A percentile compares a stretch with the other conserved stretches of the same genome.
Conservation (phyloP, 179 eudicot genomes). For the Dionaea muscipula region DNA sequence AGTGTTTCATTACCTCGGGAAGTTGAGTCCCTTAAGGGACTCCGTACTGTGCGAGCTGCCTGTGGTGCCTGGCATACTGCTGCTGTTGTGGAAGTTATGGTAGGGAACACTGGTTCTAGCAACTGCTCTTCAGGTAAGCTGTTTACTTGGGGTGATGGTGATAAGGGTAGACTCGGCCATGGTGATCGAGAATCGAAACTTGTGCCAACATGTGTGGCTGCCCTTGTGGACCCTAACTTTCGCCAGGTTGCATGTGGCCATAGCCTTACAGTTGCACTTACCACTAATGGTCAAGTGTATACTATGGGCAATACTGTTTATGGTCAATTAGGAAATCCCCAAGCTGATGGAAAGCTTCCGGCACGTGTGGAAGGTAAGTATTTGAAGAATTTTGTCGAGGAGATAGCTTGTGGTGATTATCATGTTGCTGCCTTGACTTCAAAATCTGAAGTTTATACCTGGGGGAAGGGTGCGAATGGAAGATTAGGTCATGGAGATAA, state of each 20-base stretch:
- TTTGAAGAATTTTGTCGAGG: constrained; percentile 62
- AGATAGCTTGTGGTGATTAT: constrained; percentile 89
- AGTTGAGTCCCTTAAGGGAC: constrained; percentile 87
- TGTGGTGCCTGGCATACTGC: constrained; percentile 99
- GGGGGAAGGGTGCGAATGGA: constrained; percentile 98
- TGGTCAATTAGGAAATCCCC: constrained; percentile 86
- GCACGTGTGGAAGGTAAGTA: constrained; percentile 72
- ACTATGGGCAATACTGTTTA: constrained; percentile 91
- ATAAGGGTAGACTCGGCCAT: constrained; percentile 88
- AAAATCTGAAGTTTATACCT: constrained; percentile 89
- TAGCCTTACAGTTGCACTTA: constrained; percentile 81
- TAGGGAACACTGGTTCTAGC: constrained; percentile 83
- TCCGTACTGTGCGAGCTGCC: constrained; percentile 80
- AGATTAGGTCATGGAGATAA: constrained; percentile 87
- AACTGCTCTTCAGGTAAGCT: constrained; percentile 92
- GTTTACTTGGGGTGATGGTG: constrained; percentile 99
- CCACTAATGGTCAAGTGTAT: constrained; percentile 84
- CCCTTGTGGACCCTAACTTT: constrained; percentile 82
- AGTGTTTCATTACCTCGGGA: constrained; percentile 75
- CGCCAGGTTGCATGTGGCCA: constrained; percentile 92
- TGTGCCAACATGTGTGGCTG: constrained; percentile 90
- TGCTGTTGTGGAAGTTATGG: constrained; percentile 98
- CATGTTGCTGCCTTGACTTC: constrained; percentile 86
- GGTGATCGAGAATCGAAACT: constrained; percentile 88
- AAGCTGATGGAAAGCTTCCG: constrained; percentile 75